These are phyloP conservation scores for Lentinula detonsa DNA, from an alignment of 768 basidiomycete species.

Conservation along the genomic window DNA sequence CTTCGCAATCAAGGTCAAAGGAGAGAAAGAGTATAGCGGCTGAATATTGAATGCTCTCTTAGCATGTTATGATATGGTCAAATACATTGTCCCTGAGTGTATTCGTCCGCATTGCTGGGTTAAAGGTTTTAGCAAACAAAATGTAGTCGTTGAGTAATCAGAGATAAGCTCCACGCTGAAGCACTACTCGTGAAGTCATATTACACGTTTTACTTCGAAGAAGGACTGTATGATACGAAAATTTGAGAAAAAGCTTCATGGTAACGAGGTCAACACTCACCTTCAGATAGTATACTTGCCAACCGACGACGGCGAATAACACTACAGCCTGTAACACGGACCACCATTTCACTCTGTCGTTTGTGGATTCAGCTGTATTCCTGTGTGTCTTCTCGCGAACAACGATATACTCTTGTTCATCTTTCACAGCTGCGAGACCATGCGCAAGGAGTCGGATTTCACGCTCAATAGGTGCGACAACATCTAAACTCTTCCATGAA, in stretches of 20 bases:
- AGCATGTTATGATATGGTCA: too few species aligned
- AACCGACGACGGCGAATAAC: slow-evolving; percentile 84
- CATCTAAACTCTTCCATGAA: slow-evolving; percentile 37
- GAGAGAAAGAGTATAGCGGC: too few species aligned
- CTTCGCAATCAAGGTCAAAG: too few species aligned
- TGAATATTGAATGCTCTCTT: too few species aligned
- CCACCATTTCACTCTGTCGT: slow-evolving; percentile 99
- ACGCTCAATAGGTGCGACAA: slow-evolving; percentile 92
- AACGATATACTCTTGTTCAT: slow-evolving; percentile 98
- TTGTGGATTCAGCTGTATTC: slow-evolving; percentile 91
- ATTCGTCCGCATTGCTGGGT: too few species aligned
- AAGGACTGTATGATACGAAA: slow-evolving; percentile 47
- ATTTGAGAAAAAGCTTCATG: slow-evolving; percentile 6
- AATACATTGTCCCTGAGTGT: too few species aligned
- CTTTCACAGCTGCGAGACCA: slow-evolving; percentile 85
- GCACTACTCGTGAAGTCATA: slow-evolving; percentile 28
- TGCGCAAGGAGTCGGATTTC: slow-evolving; percentile 85
- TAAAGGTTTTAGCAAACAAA: too few species aligned
- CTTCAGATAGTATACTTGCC: slow-evolving; percentile 98
- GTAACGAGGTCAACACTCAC: slow-evolving; percentile 29
- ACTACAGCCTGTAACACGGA: slow-evolving; percentile 86
- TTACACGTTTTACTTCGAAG: slow-evolving; percentile 89
- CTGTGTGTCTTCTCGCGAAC: slow-evolving; percentile 89
- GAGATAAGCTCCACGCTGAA: neutral
- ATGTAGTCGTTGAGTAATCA: neutral